phyloP scores from a whole-genome alignment of 495 filamentous ascomycete genomes.

The Neurospora sp. region DNA sequence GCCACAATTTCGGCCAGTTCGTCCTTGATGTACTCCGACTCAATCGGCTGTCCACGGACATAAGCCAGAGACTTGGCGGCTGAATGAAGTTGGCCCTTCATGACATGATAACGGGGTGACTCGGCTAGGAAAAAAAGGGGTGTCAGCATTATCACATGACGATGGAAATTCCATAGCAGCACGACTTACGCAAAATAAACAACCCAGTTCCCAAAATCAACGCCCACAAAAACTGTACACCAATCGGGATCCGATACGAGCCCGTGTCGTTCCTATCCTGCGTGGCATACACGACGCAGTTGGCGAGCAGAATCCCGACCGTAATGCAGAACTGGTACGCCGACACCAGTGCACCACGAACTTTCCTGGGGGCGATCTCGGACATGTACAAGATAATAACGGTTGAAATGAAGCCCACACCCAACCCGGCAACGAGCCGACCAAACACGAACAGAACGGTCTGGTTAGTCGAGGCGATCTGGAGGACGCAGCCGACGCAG shows the following conservation, averaged over 20 bases:
- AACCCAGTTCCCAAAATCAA: conserved; percentile 53
- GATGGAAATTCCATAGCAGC: background rate
- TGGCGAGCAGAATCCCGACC: conserved; percentile 61
- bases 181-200: conserved; percentile 40
- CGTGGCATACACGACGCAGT: conserved; percentile 61
- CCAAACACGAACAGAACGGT: conserved; percentile 48
- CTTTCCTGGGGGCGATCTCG: conserved; percentile 51
- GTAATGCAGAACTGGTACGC: conserved; percentile 73
- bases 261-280: conserved; percentile 51
- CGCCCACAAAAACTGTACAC: conserved; percentile 60
- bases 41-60: conserved; percentile 56
- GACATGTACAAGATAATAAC: conserved; percentile 70
- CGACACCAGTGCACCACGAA: conserved; percentile 64
- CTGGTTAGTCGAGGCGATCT: conserved; percentile 35
- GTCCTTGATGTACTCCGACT: conserved; percentile 52
- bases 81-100: conserved; percentile 52
- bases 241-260: conserved; percentile 65
- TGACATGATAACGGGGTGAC: conserved; percentile 73
- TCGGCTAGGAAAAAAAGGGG: conserved; percentile 38
- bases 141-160: background rate
- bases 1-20: conserved; percentile 74
- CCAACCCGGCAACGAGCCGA: conserved; percentile 58
- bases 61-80: conserved; percentile 52
- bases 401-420: conserved; percentile 64
- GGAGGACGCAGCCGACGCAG: conserved; percentile 51